Percentiles rank a stretch among this genome's conserved stretches.
Conservation (phyloP, 495 filamentous ascomycete genomes). For the Cairneyella variabilis region DNA sequence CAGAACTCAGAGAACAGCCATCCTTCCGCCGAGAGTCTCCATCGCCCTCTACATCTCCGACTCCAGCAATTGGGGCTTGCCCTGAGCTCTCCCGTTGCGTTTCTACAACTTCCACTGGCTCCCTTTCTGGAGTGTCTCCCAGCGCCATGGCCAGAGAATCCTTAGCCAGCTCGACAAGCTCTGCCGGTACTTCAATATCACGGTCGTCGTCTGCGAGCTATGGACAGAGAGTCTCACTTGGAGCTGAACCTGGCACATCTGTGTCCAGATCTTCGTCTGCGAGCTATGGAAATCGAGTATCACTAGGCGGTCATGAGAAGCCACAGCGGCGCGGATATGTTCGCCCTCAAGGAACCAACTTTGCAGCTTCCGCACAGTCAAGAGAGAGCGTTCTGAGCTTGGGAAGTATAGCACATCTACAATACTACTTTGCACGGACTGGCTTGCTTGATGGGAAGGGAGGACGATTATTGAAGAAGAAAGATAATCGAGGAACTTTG, state of each 20-base stretch:
- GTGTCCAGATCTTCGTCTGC: conserved; percentile 34
- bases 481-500: conserved; percentile 11
- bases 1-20: conserved; percentile 17
- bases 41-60: conserved; percentile 63
- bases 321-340: conserved; percentile 76
- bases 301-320: conserved; percentile 39
- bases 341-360: conserved; percentile 84
- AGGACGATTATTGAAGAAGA: conserved; percentile 69
- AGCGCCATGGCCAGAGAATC: conserved; percentile 44
- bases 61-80: conserved; percentile 58
- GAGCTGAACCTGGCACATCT: conserved; percentile 21
- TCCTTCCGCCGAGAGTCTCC: conserved; percentile 42
- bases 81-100: conserved; percentile 68
- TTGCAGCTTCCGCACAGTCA: conserved; percentile 83
- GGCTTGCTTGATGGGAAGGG: conserved; percentile 92
- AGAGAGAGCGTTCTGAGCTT: conserved; percentile 92
- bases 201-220: conserved; percentile 42
- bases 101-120: conserved; percentile 71
- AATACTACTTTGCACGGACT: conserved; percentile 97
- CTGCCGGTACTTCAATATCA: conserved; percentile 20
- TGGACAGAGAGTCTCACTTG: conserved; percentile 49
- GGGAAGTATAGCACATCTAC: conserved; percentile 93
- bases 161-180: conserved; percentile 26
- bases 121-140: conserved; percentile 54
- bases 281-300: conserved; percentile 51